Base-by-base conservation (phyloP, 257 asterid genomes). In the Fraxinus quadrangulata region DNA sequence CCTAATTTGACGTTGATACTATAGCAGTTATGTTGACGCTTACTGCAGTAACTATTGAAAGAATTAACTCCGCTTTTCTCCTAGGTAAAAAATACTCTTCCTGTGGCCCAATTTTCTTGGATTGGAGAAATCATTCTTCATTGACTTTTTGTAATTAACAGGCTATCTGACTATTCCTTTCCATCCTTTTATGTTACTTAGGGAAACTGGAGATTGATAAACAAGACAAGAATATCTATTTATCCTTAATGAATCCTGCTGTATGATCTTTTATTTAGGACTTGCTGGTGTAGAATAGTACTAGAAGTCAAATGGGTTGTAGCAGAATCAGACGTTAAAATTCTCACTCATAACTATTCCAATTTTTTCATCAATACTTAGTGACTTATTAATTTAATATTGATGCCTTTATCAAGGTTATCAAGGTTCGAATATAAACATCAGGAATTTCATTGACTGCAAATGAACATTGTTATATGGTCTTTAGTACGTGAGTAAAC, bases 381-480 rank as follows among this genome's bases (percentile, higher is more conserved):
- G 51, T 39, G 73, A 72, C 47, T 36, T 51, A 21, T 65, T 6
- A 21, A 1, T 30, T 67, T 51, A 33, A 47, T 67, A 13, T 23
- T 71, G 76, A 39, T 33, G 37, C 30, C 28, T 63, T 63, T 10
- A 17, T 65, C 56, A 39, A 65, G 33, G 56, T 63, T 10, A 17
- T 65, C 42, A 39, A 65, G 33, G 56, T 74, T 71, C 54, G 5
- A 47, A 37, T 71, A 47, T 33, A 19, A 21, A 67, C 16, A 34
- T 14, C 26, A 69, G 72, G 72, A 21, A 30, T 16, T 54, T 67
- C 26, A 31, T 19, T 61, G 69, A 76, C 73, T 45, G 70, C 9
- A 73, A 74, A 67, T 80, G 77, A 68, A 54, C 72, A 54, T 12
- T 21, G 24, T 75, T 37, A 75, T 61, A 72, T 72, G 30, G 51